phyloP scores from a whole-genome alignment of 2,329 filamentous ascomycete species.

The Alternaria sp. region DNA sequence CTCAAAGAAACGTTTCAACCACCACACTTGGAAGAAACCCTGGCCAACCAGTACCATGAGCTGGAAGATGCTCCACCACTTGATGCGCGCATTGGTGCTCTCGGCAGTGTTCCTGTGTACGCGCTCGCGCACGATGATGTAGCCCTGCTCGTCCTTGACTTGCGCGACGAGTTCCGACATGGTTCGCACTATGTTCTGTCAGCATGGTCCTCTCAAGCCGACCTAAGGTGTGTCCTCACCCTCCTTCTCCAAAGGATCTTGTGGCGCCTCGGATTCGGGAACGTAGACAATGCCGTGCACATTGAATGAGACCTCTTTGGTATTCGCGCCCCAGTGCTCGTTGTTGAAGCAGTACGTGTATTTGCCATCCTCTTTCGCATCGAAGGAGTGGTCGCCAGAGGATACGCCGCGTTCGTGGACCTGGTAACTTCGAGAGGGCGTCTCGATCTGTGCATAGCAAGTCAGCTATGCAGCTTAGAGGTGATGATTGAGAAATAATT shows the following conservation, averaged over 20 bases:
- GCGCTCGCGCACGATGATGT: slow-evolving; percentile 93
- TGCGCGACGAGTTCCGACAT: slow-evolving; percentile 86
- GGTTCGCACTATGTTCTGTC: slow-evolving; percentile 69
- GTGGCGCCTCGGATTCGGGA: slow-evolving; percentile 80
- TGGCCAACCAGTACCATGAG: slow-evolving; percentile 87
- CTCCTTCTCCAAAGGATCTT: slow-evolving; percentile 91
- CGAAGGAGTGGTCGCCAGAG: slow-evolving; percentile 93
- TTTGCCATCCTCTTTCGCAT: slow-evolving; percentile 83
- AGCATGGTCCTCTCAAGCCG: slow-evolving; percentile 7
- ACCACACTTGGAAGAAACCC: slow-evolving; percentile 99
- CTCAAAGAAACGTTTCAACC: slow-evolving; percentile 98
- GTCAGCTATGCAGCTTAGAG: slow-evolving; percentile 16
- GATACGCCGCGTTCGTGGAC: slow-evolving; percentile 82
- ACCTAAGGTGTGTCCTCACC: slow-evolving; percentile 61
- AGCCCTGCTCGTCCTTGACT: slow-evolving; percentile 97
- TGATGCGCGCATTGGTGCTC: slow-evolving; percentile 95
- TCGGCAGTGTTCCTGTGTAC: slow-evolving; percentile 98
- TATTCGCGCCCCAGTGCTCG: slow-evolving; percentile 95
- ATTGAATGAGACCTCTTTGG: slow-evolving; percentile 98
- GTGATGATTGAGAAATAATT: not conserved
- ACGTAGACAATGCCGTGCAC: slow-evolving; percentile 99
- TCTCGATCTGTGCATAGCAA: slow-evolving; percentile 68
- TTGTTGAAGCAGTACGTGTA: slow-evolving; percentile 99
- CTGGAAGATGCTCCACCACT: slow-evolving; percentile 99
- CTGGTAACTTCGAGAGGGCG: slow-evolving; percentile 78